Evolutionary conservation across 768 basidiomycete species (phyloP).

Genomic region (Lentinula edodes): DNA sequence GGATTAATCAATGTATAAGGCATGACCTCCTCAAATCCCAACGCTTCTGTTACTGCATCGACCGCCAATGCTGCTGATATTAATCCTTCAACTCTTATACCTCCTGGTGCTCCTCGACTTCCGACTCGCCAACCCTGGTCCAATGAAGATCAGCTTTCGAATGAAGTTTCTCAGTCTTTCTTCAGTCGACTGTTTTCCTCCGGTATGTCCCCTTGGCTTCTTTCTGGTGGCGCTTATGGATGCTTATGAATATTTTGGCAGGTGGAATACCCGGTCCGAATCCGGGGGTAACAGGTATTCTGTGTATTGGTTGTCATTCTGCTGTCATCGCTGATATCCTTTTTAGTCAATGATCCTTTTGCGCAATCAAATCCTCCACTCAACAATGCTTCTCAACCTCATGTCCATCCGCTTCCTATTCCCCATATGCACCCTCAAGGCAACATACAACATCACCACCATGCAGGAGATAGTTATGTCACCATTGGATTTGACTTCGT

Average conservation of each 20-base stretch:
- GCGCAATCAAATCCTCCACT: neutral
- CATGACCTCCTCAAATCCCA: neutral
- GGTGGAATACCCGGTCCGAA: neutral
- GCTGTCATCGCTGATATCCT: neutral
- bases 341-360: neutral
- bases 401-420: neutral
- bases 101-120: neutral
- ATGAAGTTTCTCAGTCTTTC: neutral
- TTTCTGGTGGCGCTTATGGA: neutral
- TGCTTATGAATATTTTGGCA: neutral
- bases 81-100: neutral
- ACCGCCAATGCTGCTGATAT: neutral
- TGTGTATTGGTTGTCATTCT: neutral
- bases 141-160: neutral
- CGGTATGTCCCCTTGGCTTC: neutral
- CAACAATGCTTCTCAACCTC: neutral
- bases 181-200: neutral
- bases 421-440: neutral
- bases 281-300: neutral
- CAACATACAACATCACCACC: neutral
- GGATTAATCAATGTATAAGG: neutral
- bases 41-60: neutral
- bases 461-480: neutral
- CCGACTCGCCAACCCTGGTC: neutral
- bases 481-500: constrained; percentile 4